Base-by-base conservation (phyloP, 768 basidiomycete genomes). In the Aureoboletus auriporus region DNA sequence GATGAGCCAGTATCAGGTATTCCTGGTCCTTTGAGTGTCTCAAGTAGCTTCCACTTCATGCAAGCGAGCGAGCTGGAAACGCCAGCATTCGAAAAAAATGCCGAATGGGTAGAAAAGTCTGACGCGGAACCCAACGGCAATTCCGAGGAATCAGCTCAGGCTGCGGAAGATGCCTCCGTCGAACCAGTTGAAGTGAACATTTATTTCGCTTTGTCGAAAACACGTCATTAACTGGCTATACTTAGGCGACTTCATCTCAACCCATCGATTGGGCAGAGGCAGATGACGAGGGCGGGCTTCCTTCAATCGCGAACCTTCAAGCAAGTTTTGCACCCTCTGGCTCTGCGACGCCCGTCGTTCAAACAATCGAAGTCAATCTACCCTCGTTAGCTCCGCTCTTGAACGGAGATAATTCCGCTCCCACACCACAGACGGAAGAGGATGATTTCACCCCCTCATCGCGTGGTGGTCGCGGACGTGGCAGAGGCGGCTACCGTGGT, bases 21-120 rank as follows among this genome's bases (percentile, higher is more conserved):
- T 38, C 71, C 78, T 12, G 63, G 62, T 26, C 38, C 57, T 52
- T 41, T 59, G 67, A 57, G 65, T 66, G 55, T 62, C 67, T 71
- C 82, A 0, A 74, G 75, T 47, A 78, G 82, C 66, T 84, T 89
- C 75, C 80, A 78, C 59, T 92, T 91, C 66, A 85, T 92, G 71
- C 83, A 89, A 65, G 84, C 77, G 49, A 89, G 88, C 63, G 89
- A 91, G 58, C 72, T 90, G 31, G 88, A 87, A 52, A 62, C 73
- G 0, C 40, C 75, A 17, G 58, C 73, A 10, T 76, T 79, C 30
- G 81, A 83, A 47, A 71, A 78, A 17, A 72, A 61, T 27, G 71
- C 71, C 8, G 82, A 83, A 59, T 82, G 77, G 76, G 76, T 78
- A 9, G 78, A 83, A 57, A 71, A 72, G 29, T 55, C 75, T 16